Evolutionary conservation across 2,329 filamentous ascomycete genomes (phyloP), one percentile per base, ranked within the genome.

Genomic region (Diaporthe amygdali): DNA sequence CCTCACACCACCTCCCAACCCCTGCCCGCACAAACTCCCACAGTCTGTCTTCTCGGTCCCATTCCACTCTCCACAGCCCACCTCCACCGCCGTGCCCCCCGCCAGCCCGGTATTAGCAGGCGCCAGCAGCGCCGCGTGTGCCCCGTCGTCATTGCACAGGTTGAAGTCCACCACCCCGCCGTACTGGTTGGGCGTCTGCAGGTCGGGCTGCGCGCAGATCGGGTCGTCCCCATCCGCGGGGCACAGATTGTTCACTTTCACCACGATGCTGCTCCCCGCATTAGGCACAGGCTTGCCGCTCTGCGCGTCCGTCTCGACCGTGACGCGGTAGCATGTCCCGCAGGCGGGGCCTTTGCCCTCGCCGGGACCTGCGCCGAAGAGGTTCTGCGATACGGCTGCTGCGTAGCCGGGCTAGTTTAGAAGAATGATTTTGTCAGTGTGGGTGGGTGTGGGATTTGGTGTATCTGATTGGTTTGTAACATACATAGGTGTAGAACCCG

Each of bases 231-330:
- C 64, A 32, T 67, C 46, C 51, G 66, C 66, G 25, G 66, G 67
- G 44, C 67, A 69, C 39, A 69, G 67, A 44, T 69, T 69, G 67
- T 69, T 69, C 32, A 69, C 67, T n/a, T 63, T 69, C 2, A 69
- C 55, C 41, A 69, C 55, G 67, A 69, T 69, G 67, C 67, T 69
- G 46, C 37, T 47, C 9, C 54, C 52, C 41, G 54, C 67, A 27
- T 69, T 69, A 25, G 67, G 54, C 30, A 69, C 54, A 17, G n/a
- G 34, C 22, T 17, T 52, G 52, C 67, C 67, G 34, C 15, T 41
- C 17, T 30, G 17, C 32, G 52, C 46, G 67, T 69, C 67, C 8
- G 54, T 69, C 54, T 47, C 37, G 30, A 61, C 7, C 4, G 52
- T 63, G 10, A 69, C n/a, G 41, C 46, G 39, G 41, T 63, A 69